Conservation (phyloP, 2,329 filamentous ascomycete genomes). For the Fusarium nematophilum region DNA sequence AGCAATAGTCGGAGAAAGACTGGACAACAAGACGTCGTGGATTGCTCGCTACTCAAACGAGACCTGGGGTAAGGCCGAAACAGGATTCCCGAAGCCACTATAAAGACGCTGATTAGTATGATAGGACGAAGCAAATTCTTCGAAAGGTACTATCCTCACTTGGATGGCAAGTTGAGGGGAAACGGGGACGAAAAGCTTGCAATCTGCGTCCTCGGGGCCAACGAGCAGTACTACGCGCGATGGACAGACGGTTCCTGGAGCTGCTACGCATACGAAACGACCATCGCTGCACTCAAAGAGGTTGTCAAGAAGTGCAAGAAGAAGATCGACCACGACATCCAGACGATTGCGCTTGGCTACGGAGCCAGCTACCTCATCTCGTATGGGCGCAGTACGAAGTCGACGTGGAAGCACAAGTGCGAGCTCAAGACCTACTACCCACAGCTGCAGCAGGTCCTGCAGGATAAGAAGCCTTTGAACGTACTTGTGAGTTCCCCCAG, state of each 20-base stretch:
- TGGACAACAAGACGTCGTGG: neutral
- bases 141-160: neutral
- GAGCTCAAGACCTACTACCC: constrained; percentile 5
- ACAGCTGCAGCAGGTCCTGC: neutral
- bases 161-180: neutral
- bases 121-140: neutral
- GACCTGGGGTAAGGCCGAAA: constrained; percentile 13
- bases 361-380: constrained; percentile 8
- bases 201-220: constrained; percentile 3
- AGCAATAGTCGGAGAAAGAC: neutral
- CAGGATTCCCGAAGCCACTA: neutral
- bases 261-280: neutral
- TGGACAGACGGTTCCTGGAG: constrained; percentile 1
- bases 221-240: neutral
- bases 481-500: neutral
- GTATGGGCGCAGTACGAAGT: neutral
- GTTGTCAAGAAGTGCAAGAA: neutral
- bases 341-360: constrained; percentile 3
- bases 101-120: neutral
- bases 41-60: constrained; percentile 3
- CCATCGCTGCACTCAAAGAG: neutral
- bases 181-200: neutral
- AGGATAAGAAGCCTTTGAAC: neutral
- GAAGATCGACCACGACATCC: neutral
- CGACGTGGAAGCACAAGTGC: neutral